Conservation (phyloP, 331 rosid species). For the Malus hybrid region DNA sequence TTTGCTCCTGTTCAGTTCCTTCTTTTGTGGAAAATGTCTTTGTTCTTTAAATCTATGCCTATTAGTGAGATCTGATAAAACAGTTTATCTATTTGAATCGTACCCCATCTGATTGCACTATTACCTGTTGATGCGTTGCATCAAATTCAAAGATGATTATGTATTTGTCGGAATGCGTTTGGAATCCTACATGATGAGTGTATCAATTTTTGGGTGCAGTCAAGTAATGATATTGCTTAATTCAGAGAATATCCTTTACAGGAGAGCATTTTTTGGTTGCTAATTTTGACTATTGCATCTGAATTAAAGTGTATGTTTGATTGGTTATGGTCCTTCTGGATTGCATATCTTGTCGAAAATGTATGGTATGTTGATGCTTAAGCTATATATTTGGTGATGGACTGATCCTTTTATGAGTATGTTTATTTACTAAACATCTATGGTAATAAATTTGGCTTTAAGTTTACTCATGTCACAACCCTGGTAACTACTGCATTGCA, state of each 20-base stretch:
- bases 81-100: neutral
- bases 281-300: neutral
- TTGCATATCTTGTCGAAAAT: neutral
- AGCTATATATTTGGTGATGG: neutral
- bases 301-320: neutral
- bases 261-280: neutral
- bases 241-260: too few species aligned
- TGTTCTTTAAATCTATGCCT: neutral
- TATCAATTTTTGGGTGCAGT: too few species aligned
- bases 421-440: too few species aligned
- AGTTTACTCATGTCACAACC: neutral
- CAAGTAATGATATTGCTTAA: too few species aligned
- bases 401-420: neutral
- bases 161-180: neutral
- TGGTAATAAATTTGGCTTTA: neutral
- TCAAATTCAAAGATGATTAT: neutral
- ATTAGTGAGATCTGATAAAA: neutral
- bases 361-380: neutral
- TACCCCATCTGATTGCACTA: neutral
- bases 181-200: neutral
- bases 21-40: neutral
- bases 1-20: neutral
- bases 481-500: neutral
- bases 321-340: neutral
- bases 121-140: neutral